A percentile compares a stretch with the other conserved stretches of the same genome.
phyloP scores from a whole-genome alignment of 164 flowering plant species.

The Kalanchoe fedtschenkoi region DNA sequence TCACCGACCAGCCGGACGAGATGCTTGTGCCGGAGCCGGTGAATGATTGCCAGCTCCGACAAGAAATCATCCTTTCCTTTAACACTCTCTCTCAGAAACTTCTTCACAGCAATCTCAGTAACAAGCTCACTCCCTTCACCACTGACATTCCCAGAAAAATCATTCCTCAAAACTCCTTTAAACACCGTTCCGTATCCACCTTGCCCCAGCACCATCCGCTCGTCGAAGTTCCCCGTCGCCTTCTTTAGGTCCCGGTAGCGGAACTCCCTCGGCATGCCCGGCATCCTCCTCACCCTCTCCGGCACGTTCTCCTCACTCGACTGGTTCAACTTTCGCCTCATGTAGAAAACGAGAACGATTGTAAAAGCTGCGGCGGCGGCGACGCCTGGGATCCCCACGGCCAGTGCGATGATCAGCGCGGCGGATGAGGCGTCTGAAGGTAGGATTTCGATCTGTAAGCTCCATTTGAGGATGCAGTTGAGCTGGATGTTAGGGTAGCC shows the following conservation, averaged over 20 bases:
- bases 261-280: conserved; percentile 56
- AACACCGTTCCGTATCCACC: conserved; percentile 75
- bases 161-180: conserved; percentile 32
- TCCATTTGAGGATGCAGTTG: conserved; percentile 54
- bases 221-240: conserved; percentile 56
- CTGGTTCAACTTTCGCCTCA: conserved; percentile 4
- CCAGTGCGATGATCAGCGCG: conserved; percentile 22
- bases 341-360: conserved; percentile 4
- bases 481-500: conserved; percentile 29
- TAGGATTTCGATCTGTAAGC: conserved; percentile 26
- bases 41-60: conserved; percentile 67
- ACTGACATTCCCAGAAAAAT: conserved; percentile 10
- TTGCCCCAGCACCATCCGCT: conserved; percentile 42
- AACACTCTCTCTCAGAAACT: conserved; percentile 47
- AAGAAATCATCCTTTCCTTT: conserved; percentile 58
- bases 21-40: conserved; percentile 60
- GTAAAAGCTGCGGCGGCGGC: conserved; percentile 3
- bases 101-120: conserved; percentile 54
- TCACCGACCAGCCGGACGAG: conserved; percentile 63
- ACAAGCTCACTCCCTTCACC: background rate
- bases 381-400: conserved; percentile 1
- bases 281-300: conserved; percentile 37
- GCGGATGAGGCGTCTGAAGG: conserved; percentile 1
- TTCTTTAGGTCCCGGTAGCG: conserved; percentile 41
- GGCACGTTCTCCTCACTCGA: conserved; percentile 4